These are phyloP conservation scores for Malassezia psittaci DNA, from an alignment of 1,284 basidiomycete species.

Conservation along the genomic window DNA sequence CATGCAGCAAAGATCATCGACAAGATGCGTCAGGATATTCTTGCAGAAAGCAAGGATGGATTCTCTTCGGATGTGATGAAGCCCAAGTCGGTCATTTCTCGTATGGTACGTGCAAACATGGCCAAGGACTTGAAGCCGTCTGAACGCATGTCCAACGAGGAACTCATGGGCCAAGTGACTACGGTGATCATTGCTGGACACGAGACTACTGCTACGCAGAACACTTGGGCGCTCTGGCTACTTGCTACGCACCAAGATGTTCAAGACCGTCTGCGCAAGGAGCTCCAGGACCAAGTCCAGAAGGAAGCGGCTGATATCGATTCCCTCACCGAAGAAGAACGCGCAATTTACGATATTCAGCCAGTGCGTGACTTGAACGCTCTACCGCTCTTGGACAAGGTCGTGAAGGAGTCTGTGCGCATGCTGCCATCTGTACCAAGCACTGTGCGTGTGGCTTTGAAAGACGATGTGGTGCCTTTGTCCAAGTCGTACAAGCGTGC, in stretches of 20 bases:
- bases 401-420: constrained; percentile 32
- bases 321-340: constrained; percentile 17
- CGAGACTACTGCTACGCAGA: constrained; percentile 66
- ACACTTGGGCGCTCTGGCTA: constrained; percentile 66
- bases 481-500: constrained; percentile 46
- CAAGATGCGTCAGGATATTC: constrained; percentile 26
- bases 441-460: constrained; percentile 27
- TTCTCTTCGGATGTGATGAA: constrained; percentile 10
- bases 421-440: constrained; percentile 33
- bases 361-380: constrained; percentile 21
- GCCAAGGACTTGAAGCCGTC: constrained; percentile 36
- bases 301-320: constrained; percentile 14
- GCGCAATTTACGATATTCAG: constrained; percentile 19
- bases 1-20: constrained; percentile 27
- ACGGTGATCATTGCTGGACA: constrained; percentile 72
- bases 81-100: constrained; percentile 15
- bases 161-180: constrained; percentile 65
- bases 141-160: constrained; percentile 58
- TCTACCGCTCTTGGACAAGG: constrained; percentile 28
- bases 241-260: constrained; percentile 58
- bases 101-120: constrained; percentile 45
- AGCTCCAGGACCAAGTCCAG: constrained; percentile 11
- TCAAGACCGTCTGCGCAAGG: constrained; percentile 51
- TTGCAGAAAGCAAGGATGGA: constrained; percentile 25
- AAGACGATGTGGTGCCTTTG: constrained; percentile 28